Percentiles rank a stretch among this genome's conserved stretches.
Conservation (phyloP, 306 rosid genomes). For the Trifolium repens region DNA sequence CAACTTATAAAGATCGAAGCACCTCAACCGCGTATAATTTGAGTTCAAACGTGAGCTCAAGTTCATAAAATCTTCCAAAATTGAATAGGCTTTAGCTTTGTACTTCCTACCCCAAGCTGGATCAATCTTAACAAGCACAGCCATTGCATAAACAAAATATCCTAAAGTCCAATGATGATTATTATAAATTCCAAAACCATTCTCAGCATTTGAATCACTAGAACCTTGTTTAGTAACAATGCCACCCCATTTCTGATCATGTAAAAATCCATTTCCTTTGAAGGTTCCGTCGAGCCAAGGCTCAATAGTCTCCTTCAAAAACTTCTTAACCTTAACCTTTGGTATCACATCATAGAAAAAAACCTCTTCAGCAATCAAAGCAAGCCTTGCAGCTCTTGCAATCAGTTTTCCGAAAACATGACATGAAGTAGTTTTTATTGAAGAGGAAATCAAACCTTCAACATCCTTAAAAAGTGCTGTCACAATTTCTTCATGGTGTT, state of each 20-base stretch:
- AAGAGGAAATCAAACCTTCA: conserved; percentile 36
- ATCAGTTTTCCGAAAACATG: conserved; percentile 60
- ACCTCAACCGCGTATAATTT: no score
- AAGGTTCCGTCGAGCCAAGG: conserved; percentile 79
- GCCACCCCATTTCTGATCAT: conserved; percentile 81
- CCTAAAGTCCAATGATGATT: no score
- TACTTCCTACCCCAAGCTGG: no score
- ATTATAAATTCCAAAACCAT: no score
- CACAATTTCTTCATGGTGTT: conserved; percentile 52
- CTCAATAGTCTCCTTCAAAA: conserved; percentile 66
- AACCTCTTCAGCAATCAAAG: conserved; percentile 81
- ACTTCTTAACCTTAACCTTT: conserved; percentile 44
- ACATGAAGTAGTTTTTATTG: conserved; percentile 48
- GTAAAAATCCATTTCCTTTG: conserved; percentile 60
- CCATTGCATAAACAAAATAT: no score
- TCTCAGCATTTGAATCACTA: neutral
- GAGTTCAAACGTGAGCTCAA: no score
- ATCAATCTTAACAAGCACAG: no score
- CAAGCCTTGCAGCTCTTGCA: conserved; percentile 82
- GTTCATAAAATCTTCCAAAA: no score
- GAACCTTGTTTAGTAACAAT: conserved; percentile 50
- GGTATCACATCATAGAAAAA: conserved; percentile 57
- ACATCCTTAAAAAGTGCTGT: conserved; percentile 63
- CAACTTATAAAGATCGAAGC: no score
- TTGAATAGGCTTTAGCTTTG: no score